Percentiles rank a stretch among this genome's conserved stretches.
phyloP scores from a whole-genome alignment of 108 stramenopile species.

The Seminavis robusta region DNA sequence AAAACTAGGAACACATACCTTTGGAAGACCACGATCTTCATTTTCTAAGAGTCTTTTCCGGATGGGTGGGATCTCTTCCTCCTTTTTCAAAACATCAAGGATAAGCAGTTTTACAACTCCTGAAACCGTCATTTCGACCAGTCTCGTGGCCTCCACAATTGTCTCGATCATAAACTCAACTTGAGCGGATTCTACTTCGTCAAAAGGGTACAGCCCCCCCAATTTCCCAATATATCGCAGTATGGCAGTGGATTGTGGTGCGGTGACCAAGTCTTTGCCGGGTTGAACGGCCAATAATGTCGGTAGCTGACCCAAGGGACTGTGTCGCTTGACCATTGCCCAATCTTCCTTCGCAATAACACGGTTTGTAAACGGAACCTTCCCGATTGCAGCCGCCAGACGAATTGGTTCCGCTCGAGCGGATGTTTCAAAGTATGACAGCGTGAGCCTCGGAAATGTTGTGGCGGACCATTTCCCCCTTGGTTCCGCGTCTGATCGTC shows the following conservation, averaged over 20 bases:
- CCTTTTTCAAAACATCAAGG: background rate
- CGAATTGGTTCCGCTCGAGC: conserved; percentile 24
- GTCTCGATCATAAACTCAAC: conserved; percentile 17
- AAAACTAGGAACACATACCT: no score
- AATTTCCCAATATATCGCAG: conserved; percentile 21
- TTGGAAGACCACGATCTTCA: background rate
- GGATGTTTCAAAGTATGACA: conserved; percentile 14
- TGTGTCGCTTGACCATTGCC: background rate
- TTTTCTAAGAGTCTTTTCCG: conserved; percentile 3
- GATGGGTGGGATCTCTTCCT: conserved; percentile 7
- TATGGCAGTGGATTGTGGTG: conserved; percentile 17
- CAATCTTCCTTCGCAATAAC: conserved; percentile 5
- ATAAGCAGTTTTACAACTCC: conserved; percentile 4
- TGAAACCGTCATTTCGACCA: background rate
- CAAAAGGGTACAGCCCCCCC: conserved; percentile 15
- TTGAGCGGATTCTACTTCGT: conserved; percentile 10
- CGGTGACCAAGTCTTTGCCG: background rate
- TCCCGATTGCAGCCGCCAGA: conserved; percentile 6
- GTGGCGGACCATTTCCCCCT: no score
- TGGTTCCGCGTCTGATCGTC: no score
- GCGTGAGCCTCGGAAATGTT: conserved; percentile 6
- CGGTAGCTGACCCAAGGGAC: conserved; percentile 13
- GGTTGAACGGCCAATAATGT: conserved; percentile 10
- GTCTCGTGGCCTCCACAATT: background rate
- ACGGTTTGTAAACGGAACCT: conserved; percentile 17